Percentiles rank a stretch among this genome's conserved stretches.
Conservation (phyloP, 352 stramenopile genomes). For the Blastocystis sp. region DNA sequence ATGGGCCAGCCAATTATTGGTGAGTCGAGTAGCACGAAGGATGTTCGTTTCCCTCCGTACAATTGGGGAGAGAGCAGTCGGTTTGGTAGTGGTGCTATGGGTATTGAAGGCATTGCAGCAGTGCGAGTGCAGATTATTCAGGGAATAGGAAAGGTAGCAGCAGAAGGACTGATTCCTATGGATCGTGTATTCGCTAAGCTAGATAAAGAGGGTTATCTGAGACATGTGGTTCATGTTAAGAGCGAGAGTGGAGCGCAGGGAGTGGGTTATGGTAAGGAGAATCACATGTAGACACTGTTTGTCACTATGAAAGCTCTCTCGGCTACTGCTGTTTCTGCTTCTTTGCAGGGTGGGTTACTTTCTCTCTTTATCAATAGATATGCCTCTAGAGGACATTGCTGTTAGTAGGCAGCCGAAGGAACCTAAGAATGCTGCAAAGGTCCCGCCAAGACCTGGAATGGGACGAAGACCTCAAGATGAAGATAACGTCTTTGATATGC, state of each 20-base stretch:
- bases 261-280: not conserved
- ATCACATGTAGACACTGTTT: not conserved
- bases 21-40: not conserved
- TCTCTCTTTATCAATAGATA: not conserved
- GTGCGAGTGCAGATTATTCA: constrained; percentile 25
- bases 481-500: not conserved
- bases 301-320: constrained; percentile 25
- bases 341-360: not conserved
- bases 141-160: not conserved
- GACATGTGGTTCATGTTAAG: constrained; percentile 19
- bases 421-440: not conserved
- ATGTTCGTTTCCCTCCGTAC: not conserved
- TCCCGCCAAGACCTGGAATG: not conserved
- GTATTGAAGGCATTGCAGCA: not conserved
- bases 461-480: not conserved
- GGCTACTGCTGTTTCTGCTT: not conserved
- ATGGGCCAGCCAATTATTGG: not conserved
- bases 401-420: constrained; percentile 24
- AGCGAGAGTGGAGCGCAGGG: not conserved
- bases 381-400: constrained; percentile 27
- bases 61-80: constrained; percentile 41
- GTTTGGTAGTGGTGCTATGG: constrained; percentile 13
- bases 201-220: not conserved
- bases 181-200: constrained; percentile 12
- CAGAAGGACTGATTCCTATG: constrained; percentile 26